These are phyloP conservation scores for Lachancea mirantina DNA, from an alignment of 805 yeast species.

Conservation along the genomic window DNA sequence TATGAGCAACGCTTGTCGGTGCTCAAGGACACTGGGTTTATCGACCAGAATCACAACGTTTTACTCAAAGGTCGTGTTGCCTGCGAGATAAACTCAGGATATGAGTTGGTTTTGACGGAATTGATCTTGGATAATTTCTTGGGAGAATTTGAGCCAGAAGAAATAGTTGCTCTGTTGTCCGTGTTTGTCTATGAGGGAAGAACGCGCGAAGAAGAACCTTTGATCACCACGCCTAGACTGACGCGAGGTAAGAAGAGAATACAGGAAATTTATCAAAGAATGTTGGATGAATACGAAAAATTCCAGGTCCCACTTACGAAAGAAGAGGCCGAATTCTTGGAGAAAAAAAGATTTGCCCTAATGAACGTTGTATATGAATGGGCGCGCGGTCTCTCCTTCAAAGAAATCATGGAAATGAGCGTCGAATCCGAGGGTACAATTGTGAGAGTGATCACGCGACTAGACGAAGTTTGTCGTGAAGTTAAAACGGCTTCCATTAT, in stretches of 20 bases:
- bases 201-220: constrained; percentile 53
- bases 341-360: constrained; percentile 78
- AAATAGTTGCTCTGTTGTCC: constrained; percentile 89
- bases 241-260: constrained; percentile 65
- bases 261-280: constrained; percentile 56
- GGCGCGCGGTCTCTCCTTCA: constrained; percentile 92
- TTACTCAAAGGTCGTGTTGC: constrained; percentile 84
- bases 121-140: constrained; percentile 83
- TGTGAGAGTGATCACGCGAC: constrained; percentile 87
- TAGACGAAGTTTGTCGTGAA: constrained; percentile 93
- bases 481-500: constrained; percentile 90
- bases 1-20: constrained; percentile 85
- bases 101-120: constrained; percentile 86
- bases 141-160: constrained; percentile 91
- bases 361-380: constrained; percentile 95
- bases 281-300: constrained; percentile 53
- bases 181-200: constrained; percentile 88
- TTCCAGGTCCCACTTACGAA: constrained; percentile 69
- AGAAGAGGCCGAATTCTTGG: constrained; percentile 81
- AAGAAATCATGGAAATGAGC: constrained; percentile 82
- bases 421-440: constrained; percentile 94
- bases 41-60: constrained; percentile 66
- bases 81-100: constrained; percentile 86
- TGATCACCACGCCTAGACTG: constrained; percentile 65
- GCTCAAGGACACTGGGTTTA: constrained; percentile 67